Conservation (phyloP, 164 flowering plant species). For the Stephania cephalantha region DNA sequence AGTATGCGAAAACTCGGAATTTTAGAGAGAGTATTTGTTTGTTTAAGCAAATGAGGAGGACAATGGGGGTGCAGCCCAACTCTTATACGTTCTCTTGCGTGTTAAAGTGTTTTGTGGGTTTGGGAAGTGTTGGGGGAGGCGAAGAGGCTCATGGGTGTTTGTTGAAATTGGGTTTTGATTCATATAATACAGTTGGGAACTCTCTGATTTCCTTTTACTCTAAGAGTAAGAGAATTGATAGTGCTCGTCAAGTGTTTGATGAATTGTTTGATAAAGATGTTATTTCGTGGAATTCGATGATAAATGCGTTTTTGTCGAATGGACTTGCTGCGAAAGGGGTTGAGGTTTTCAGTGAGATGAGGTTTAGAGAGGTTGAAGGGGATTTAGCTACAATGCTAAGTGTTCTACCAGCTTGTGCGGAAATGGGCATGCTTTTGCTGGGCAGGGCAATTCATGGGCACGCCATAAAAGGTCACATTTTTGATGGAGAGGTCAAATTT, state of each 20-base stretch:
- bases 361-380: constrained; percentile 6
- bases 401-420: constrained; percentile 17
- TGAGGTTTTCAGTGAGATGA: constrained; percentile 14
- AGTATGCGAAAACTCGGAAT: constrained; percentile 11
- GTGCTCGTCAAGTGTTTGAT: constrained; percentile 14
- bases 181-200: constrained; percentile 10
- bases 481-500: constrained; percentile 8
- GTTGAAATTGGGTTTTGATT: constrained; percentile 12
- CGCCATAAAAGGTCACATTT: constrained; percentile 1
- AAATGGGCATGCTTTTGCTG: constrained; percentile 6
- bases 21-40: constrained; percentile 7
- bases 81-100: constrained; percentile 13
- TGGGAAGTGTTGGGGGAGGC: constrained; percentile 8
- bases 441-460: constrained; percentile 17
- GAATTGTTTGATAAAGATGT: constrained; percentile 15
- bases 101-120: constrained; percentile 15
- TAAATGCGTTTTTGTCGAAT: constrained; percentile 12
- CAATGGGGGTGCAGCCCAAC: constrained; percentile 8
- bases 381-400: constrained; percentile 15
- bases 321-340: constrained; percentile 7
- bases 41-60: constrained; percentile 11
- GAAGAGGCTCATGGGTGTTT: constrained; percentile 15
- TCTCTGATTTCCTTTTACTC: constrained; percentile 14
- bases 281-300: constrained; percentile 18
- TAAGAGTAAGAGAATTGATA: constrained; percentile 12